phyloP scores from a whole-genome alignment of 2,329 filamentous ascomycete genomes.

The Triangularia setosa region DNA sequence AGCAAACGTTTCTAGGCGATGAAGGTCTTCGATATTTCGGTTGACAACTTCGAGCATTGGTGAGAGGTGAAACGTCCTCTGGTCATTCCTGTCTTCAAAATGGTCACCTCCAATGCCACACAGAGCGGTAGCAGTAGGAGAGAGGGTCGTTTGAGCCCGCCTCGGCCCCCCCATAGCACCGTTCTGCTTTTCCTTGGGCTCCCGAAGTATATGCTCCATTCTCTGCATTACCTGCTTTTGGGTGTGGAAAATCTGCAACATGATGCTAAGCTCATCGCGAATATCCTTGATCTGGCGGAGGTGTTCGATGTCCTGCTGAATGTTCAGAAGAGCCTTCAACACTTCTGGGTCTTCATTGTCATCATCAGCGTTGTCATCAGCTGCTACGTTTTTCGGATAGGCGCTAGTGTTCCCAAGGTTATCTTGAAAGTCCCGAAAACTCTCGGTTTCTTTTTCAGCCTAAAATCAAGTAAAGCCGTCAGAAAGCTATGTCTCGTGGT shows the following conservation, averaged over 20 bases:
- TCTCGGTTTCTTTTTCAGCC: neutral
- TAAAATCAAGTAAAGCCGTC: too few relatives aligned
- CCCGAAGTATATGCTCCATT: neutral
- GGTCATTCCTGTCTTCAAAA: neutral
- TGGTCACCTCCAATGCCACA: too few relatives aligned
- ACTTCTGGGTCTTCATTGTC: neutral
- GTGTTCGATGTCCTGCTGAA: neutral
- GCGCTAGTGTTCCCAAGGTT: too few relatives aligned
- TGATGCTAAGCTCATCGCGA: constrained; percentile 3
- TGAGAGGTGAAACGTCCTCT: neutral
- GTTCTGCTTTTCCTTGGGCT: neutral
- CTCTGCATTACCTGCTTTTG: neutral
- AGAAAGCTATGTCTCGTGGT: too few relatives aligned
- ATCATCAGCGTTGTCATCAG: too few relatives aligned
- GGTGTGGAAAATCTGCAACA: neutral
- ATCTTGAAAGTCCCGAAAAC: neutral
- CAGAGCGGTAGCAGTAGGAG: too few relatives aligned
- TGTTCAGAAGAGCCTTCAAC: neutral
- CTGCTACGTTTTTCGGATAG: too few relatives aligned
- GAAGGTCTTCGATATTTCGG: neutral
- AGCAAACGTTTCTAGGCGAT: neutral
- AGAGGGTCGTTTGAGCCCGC: too few relatives aligned
- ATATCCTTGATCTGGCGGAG: constrained; percentile 4
- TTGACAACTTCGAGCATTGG: neutral
- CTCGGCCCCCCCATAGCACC: neutral